A percentile compares a stretch with the other conserved stretches of the same genome.
These are phyloP conservation scores for Cadophora malorum DNA, from an alignment of 2,329 filamentous ascomycete genomes.

Conservation along the genomic window DNA sequence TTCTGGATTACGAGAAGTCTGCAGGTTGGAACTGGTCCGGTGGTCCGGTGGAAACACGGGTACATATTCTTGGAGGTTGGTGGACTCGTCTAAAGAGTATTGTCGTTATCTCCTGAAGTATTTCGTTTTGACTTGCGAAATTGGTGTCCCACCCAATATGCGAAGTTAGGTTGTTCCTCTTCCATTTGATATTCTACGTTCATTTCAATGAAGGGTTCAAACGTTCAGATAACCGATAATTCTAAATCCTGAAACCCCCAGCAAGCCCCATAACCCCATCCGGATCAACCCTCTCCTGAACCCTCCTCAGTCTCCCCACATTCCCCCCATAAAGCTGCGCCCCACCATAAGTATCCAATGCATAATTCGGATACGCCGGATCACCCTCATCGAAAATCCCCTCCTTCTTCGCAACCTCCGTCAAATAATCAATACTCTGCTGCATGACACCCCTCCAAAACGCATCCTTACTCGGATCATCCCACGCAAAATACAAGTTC, in stretches of 20 bases:
- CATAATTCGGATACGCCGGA: conserved; percentile 22
- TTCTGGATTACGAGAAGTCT: too few relatives aligned
- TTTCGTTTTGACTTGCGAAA: too few relatives aligned
- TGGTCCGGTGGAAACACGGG: too few relatives aligned
- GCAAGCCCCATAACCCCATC: conserved; percentile 40
- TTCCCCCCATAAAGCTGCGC: conserved; percentile 45
- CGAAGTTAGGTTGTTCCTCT: too few relatives aligned
- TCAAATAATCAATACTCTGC: conserved; percentile 38
- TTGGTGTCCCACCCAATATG: too few relatives aligned
- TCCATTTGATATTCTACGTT: too few relatives aligned
- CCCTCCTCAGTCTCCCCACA: conserved; percentile 37
- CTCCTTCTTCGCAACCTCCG: conserved; percentile 41
- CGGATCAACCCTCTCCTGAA: conserved; percentile 39
- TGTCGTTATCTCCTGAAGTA: too few relatives aligned
- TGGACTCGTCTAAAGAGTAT: too few relatives aligned
- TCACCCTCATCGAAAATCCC: conserved; percentile 38
- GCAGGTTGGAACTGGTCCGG: too few relatives aligned
- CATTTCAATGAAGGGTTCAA: too few relatives aligned
- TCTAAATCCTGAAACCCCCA: conserved; percentile 31
- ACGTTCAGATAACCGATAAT: too few relatives aligned
- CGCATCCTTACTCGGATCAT: conserved; percentile 36
- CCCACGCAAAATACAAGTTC: conserved; percentile 44
- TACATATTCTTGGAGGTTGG: too few relatives aligned
- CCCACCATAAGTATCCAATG: conserved; percentile 33
- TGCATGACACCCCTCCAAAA: conserved; percentile 42